Evolutionary conservation across 768 basidiomycete genomes (phyloP).

Genomic region (Leucocoprinus birnbaumii): DNA sequence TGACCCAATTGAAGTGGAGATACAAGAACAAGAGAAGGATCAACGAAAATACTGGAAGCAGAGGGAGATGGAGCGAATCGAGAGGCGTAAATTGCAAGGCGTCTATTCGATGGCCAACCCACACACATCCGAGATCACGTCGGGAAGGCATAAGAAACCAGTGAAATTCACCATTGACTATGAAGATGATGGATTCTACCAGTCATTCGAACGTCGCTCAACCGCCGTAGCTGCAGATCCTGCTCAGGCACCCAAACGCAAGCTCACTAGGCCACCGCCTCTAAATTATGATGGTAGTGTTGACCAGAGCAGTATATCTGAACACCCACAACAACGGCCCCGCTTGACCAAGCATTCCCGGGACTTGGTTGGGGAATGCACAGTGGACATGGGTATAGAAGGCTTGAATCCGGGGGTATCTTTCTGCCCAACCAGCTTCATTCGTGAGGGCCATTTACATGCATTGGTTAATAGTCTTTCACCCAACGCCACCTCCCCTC

Average conservation of each 20-base stretch:
- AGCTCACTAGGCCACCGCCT: background rate
- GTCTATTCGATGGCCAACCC: conserved; percentile 12
- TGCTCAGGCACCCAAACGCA: background rate
- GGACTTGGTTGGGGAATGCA: background rate
- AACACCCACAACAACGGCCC: background rate
- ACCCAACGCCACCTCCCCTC: background rate
- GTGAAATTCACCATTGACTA: conserved; percentile 8
- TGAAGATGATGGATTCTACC: conserved; percentile 8
- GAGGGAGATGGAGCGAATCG: conserved; percentile 5
- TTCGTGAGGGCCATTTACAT: conserved; percentile 4
- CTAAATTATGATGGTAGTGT: background rate
- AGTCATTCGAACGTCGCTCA: background rate
- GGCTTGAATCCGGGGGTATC: background rate
- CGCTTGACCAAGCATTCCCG: background rate
- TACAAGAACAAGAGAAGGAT: background rate
- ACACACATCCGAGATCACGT: conserved; percentile 2
- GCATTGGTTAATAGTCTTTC: background rate
- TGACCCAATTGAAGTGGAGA: conserved; percentile 5
- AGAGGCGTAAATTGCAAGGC: conserved; percentile 6
- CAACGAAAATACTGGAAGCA: conserved; percentile 9
- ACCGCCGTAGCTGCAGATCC: background rate
- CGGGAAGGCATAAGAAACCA: conserved; percentile 4
- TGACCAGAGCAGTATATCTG: background rate
- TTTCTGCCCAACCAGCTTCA: background rate
- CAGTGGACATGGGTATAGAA: conserved; percentile 8